Conservation (phyloP, 805 yeast species). For the Yarrowia osloensis region DNA sequence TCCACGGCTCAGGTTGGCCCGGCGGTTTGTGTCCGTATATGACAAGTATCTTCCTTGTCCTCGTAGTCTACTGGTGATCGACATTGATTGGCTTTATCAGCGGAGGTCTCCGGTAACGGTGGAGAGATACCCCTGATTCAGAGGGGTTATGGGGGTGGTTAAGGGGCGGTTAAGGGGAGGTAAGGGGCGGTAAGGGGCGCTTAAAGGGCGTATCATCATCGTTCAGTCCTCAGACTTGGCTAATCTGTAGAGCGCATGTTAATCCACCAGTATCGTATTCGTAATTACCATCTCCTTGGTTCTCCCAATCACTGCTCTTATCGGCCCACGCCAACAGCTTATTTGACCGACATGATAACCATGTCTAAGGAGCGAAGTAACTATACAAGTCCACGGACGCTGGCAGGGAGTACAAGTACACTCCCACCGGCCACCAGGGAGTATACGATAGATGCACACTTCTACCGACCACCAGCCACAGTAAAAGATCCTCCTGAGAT, state of each 20-base stretch:
- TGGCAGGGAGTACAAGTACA: no score
- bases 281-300: background rate
- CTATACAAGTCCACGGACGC: no score
- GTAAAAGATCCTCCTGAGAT: background rate
- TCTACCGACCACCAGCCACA: no score
- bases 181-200: no score
- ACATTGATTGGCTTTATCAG: background rate
- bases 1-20: background rate
- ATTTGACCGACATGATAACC: background rate
- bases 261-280: background rate
- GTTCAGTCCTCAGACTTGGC: no score
- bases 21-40: background rate
- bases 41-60: no score
- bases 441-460: no score
- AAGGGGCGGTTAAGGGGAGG: no score
- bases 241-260: background rate
- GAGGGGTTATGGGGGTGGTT: background rate
- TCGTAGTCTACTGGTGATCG: background rate
- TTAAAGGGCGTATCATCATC: no score
- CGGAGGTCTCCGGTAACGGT: background rate
- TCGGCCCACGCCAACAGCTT: constrained; percentile 7
- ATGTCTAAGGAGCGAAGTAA: no score
- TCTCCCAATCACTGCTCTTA: constrained; percentile 17
- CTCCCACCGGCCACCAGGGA: no score
- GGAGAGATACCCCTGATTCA: constrained; percentile 8